Evolutionary conservation across 2,329 filamentous ascomycete species (phyloP).

Genomic region (Cercospora nicotianae): DNA sequence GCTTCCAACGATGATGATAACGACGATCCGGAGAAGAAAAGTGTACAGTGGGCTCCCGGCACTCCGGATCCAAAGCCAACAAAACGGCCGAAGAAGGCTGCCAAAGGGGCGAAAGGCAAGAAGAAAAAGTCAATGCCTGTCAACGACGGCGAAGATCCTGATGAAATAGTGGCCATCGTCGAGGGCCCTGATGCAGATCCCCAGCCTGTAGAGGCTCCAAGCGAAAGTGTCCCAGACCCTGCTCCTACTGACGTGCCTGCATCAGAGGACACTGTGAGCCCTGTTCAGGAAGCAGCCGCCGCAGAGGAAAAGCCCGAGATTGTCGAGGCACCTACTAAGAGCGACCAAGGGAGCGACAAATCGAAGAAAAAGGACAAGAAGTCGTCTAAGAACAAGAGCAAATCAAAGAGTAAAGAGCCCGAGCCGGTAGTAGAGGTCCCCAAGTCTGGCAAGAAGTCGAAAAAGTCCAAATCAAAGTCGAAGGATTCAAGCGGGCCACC

Average conservation of each 20-base stretch:
- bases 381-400: slow-evolving; percentile 12
- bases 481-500: slow-evolving; percentile 9
- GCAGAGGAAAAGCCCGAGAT: background rate
- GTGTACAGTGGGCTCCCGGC: slow-evolving; percentile 33
- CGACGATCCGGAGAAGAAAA: slow-evolving; percentile 30
- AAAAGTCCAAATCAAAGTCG: slow-evolving; percentile 15
- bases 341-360: background rate
- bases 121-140: slow-evolving; percentile 28
- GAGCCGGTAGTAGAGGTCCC: background rate
- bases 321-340: background rate
- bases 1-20: slow-evolving; percentile 14
- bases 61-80: slow-evolving; percentile 33
- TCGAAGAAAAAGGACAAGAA: slow-evolving; percentile 11
- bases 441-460: slow-evolving; percentile 22
- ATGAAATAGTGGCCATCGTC: slow-evolving; percentile 31
- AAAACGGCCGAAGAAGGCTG: slow-evolving; percentile 31
- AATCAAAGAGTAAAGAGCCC: slow-evolving; percentile 1
- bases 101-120: slow-evolving; percentile 26
- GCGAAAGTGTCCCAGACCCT: slow-evolving; percentile 13
- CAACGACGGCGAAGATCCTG: slow-evolving; percentile 19
- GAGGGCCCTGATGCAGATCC: slow-evolving; percentile 21
- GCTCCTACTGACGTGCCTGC: background rate
- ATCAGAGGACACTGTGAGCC: background rate
- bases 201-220: slow-evolving; percentile 6
- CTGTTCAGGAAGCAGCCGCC: background rate